Evolutionary conservation across 192 early-diverging fungal genomes (phyloP).

Genomic region (Coemansia sp.): DNA sequence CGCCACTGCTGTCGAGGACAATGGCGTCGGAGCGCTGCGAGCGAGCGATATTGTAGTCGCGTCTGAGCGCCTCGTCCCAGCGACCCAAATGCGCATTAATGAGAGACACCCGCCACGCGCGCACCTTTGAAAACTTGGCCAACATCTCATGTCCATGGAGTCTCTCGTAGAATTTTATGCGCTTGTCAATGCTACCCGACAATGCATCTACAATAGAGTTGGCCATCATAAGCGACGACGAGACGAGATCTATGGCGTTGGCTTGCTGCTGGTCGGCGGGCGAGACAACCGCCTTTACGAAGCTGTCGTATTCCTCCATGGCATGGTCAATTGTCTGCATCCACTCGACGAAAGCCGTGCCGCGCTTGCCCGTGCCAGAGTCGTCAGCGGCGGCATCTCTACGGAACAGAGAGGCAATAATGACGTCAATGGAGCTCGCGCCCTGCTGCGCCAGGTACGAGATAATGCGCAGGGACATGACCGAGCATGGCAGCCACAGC

Average conservation of each 20-base stretch:
- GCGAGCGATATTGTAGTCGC: constrained; percentile 49
- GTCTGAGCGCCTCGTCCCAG: constrained; percentile 39
- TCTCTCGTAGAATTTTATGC: constrained; percentile 37
- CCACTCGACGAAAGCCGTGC: constrained; percentile 43
- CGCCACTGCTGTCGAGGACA: constrained; percentile 29
- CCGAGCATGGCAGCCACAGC: constrained; percentile 35
- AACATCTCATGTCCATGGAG: constrained; percentile 40
- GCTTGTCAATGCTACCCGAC: constrained; percentile 23
- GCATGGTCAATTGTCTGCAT: constrained; percentile 43
- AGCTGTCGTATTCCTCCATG: constrained; percentile 16
- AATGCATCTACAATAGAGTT: constrained; percentile 20
- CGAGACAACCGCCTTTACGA: background rate
- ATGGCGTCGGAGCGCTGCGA: constrained; percentile 18
- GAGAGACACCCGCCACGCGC: constrained; percentile 22
- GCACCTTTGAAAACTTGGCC: constrained; percentile 17
- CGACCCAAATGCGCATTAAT: constrained; percentile 34
- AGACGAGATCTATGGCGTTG: constrained; percentile 24
- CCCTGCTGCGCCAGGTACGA: constrained; percentile 30
- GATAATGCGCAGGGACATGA: constrained; percentile 34
- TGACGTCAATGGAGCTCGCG: constrained; percentile 10
- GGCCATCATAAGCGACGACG: constrained; percentile 29
- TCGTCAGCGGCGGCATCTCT: constrained; percentile 12
- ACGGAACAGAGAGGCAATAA: constrained; percentile 35
- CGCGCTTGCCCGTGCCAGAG: constrained; percentile 7
- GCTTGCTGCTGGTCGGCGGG: constrained; percentile 4